Conservation (phyloP, 2,329 filamentous ascomycete genomes). For the Aspergillus fumigatus region DNA sequence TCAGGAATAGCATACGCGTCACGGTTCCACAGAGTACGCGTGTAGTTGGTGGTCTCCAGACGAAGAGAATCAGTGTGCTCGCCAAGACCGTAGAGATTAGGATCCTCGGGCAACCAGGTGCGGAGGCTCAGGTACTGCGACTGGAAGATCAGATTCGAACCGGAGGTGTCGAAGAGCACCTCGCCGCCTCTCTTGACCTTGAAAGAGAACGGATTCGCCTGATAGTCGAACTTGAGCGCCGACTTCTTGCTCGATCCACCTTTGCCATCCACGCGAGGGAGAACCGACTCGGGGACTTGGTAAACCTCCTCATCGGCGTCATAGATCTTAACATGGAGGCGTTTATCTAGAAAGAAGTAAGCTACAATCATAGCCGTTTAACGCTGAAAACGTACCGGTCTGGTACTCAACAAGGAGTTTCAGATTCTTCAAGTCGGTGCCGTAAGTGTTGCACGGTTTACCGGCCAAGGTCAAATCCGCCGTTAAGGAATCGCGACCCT, state of each 20-base stretch:
- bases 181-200: constrained; percentile 44
- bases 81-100: constrained; percentile 73
- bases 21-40: constrained; percentile 64
- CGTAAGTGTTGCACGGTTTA: constrained; percentile 57
- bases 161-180: constrained; percentile 64
- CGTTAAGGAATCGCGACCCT: constrained; percentile 49
- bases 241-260: constrained; percentile 44
- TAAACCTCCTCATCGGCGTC: constrained; percentile 67
- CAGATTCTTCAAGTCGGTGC: constrained; percentile 53
- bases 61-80: constrained; percentile 70
- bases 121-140: constrained; percentile 71
- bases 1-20: constrained; percentile 61
- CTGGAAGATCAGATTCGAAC: constrained; percentile 66
- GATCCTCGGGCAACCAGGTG: constrained; percentile 63
- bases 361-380: not conserved
- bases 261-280: constrained; percentile 54
- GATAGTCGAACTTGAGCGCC: constrained; percentile 46
- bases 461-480: constrained; percentile 69
- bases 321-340: constrained; percentile 71
- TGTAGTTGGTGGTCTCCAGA: constrained; percentile 64
- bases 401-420: constrained; percentile 60
- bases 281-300: constrained; percentile 66
- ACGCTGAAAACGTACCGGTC: constrained; percentile 41
- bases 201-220: constrained; percentile 63
- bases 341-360: constrained; percentile 46